phyloP scores from a whole-genome alignment of 192 early-diverging fungal species.

The Linnemannia hyalina region DNA sequence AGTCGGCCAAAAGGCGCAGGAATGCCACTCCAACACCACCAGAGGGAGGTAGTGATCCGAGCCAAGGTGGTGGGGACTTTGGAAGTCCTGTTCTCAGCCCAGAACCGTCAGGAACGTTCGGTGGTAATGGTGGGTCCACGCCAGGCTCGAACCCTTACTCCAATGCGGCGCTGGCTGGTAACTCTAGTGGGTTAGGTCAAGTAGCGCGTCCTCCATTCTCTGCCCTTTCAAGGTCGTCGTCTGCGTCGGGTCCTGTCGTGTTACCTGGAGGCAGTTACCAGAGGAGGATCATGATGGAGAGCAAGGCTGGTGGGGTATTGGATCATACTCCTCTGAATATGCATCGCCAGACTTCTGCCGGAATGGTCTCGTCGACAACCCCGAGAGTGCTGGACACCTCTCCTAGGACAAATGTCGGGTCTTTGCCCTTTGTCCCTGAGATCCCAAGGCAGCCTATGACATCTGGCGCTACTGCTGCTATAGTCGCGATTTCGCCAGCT shows the following conservation, averaged over 20 bases:
- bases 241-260: constrained; percentile 24
- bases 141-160: constrained; percentile 22
- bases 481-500: neutral
- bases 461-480: neutral
- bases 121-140: neutral
- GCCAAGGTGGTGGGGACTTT: neutral
- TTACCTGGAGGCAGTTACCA: constrained; percentile 26
- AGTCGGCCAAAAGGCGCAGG: constrained; percentile 71
- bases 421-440: neutral
- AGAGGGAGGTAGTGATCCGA: neutral
- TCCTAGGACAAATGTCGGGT: constrained; percentile 12
- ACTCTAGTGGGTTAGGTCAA: constrained; percentile 4
- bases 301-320: constrained; percentile 10
- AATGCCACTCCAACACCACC: constrained; percentile 18
- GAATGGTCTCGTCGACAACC: constrained; percentile 8
- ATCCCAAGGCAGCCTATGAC: neutral
- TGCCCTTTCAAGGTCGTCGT: constrained; percentile 8
- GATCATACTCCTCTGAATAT: constrained; percentile 24
- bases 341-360: constrained; percentile 9
- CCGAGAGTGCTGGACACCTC: constrained; percentile 29
- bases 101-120: neutral
- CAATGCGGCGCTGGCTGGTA: constrained; percentile 16
- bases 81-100: neutral
- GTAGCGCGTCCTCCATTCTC: constrained; percentile 13
- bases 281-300: constrained; percentile 36